These are phyloP conservation scores for Smallanthus sonchifolius DNA, from an alignment of 129 eudicot species.

Conservation along the genomic window DNA sequence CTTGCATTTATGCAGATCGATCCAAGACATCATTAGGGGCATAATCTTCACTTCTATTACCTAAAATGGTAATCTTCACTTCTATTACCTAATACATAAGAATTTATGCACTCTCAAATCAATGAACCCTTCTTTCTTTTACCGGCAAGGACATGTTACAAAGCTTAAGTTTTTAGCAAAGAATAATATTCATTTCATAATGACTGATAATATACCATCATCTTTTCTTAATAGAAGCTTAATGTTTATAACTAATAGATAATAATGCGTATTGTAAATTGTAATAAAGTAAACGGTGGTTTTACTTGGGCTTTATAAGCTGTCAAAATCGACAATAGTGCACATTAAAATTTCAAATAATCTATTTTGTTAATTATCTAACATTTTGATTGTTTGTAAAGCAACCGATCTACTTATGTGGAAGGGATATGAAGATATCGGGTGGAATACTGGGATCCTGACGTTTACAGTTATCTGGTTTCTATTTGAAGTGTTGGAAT, in stretches of 20 bases:
- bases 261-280: too few relatives aligned
- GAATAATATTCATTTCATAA: neutral
- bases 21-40: constrained; percentile 98
- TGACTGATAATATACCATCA: too few relatives aligned
- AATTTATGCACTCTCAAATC: constrained; percentile 68
- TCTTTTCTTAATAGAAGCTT: too few relatives aligned
- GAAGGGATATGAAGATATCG: constrained; percentile 83
- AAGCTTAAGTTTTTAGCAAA: neutral
- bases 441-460: constrained; percentile 74
- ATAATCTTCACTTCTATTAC: constrained; percentile 83
- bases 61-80: constrained; percentile 72
- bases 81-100: too few relatives aligned
- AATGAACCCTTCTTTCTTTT: constrained; percentile 95
- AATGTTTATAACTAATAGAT: too few relatives aligned
- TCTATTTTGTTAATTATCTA: too few relatives aligned
- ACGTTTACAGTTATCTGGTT: constrained; percentile 69
- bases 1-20: constrained; percentile 56
- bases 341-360: too few relatives aligned
- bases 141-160: constrained; percentile 50
- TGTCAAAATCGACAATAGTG: too few relatives aligned
- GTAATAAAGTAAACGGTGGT: too few relatives aligned
- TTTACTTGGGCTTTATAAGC: too few relatives aligned
- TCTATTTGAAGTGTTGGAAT: constrained; percentile 75
- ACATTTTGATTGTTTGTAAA: constrained; percentile 28
- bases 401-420: constrained; percentile 90